phyloP scores from a whole-genome alignment of 2,329 filamentous ascomycete genomes.

The Fusarium sp. region DNA sequence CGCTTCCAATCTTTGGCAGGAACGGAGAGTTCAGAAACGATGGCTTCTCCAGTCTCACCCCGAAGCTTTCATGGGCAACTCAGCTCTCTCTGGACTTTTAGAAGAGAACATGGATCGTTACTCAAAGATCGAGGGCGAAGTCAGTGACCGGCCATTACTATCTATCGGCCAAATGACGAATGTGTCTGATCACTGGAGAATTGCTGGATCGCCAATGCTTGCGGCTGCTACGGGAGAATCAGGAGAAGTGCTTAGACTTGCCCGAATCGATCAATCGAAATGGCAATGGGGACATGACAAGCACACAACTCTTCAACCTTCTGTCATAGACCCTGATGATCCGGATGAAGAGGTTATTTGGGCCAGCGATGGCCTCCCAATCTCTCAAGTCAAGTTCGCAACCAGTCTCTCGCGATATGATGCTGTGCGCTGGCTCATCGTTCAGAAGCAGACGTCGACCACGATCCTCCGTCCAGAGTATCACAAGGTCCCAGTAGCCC shows the following conservation, averaged over 20 bases:
- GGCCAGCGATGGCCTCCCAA: constrained; percentile 66
- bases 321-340: constrained; percentile 58
- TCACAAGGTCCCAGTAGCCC: constrained; percentile 55
- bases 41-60: constrained; percentile 69
- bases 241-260: constrained; percentile 71
- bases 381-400: constrained; percentile 66
- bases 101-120: constrained; percentile 56
- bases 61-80: constrained; percentile 62
- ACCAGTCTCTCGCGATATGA: constrained; percentile 56
- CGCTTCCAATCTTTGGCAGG: constrained; percentile 50
- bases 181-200: constrained; percentile 49
- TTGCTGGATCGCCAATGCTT: constrained; percentile 55
- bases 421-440: constrained; percentile 65
- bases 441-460: constrained; percentile 68
- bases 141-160: constrained; percentile 58
- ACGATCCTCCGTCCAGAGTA: constrained; percentile 67
- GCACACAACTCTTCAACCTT: constrained; percentile 63
- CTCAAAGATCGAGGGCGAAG: constrained; percentile 47
- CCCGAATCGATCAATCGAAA: constrained; percentile 64
- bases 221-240: constrained; percentile 69
- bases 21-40: constrained; percentile 57
- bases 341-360: constrained; percentile 67
- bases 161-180: constrained; percentile 70
- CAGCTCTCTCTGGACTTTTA: constrained; percentile 52
- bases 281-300: constrained; percentile 68